These are phyloP conservation scores for Rusavskia elegans DNA, from an alignment of 495 filamentous ascomycete species.

Conservation along the genomic window DNA sequence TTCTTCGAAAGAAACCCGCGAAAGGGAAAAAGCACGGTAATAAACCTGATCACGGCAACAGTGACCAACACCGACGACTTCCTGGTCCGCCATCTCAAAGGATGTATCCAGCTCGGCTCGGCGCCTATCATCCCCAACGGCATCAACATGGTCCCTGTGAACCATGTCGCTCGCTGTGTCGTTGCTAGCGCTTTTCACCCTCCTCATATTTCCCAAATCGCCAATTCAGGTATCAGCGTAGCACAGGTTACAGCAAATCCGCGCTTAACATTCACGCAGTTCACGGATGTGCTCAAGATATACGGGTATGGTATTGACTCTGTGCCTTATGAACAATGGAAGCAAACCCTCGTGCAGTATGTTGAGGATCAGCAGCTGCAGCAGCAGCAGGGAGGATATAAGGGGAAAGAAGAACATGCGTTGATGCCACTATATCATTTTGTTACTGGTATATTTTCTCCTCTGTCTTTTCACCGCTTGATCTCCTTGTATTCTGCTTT, in stretches of 20 bases:
- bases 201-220: slow-evolving; percentile 8
- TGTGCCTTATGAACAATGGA: slow-evolving; percentile 38
- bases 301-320: slow-evolving; percentile 55
- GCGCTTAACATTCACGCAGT: slow-evolving; percentile 63
- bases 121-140: slow-evolving; percentile 73
- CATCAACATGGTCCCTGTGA: slow-evolving; percentile 80
- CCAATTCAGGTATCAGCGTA: slow-evolving; percentile 19
- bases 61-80: slow-evolving; percentile 84
- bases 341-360: slow-evolving; percentile 39
- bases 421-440: slow-evolving; percentile 79
- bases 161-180: slow-evolving; percentile 66
- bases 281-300: slow-evolving; percentile 48
- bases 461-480: too few species aligned
- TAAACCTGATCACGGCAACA: background rate
- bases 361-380: slow-evolving; percentile 45
- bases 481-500: background rate
- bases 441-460: slow-evolving; percentile 35
- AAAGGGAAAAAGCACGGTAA: background rate
- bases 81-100: slow-evolving; percentile 76
- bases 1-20: background rate
- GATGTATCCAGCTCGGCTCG: slow-evolving; percentile 60
- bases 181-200: slow-evolving; percentile 56
- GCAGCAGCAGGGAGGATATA: slow-evolving; percentile 27
- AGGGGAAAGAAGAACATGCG: slow-evolving; percentile 9
- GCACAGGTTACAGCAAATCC: slow-evolving; percentile 74